Evolutionary conservation across 2,329 filamentous ascomycete species (phyloP), one percentile per base, ranked within the genome.

Genomic region (Ascochyta koolunga): DNA sequence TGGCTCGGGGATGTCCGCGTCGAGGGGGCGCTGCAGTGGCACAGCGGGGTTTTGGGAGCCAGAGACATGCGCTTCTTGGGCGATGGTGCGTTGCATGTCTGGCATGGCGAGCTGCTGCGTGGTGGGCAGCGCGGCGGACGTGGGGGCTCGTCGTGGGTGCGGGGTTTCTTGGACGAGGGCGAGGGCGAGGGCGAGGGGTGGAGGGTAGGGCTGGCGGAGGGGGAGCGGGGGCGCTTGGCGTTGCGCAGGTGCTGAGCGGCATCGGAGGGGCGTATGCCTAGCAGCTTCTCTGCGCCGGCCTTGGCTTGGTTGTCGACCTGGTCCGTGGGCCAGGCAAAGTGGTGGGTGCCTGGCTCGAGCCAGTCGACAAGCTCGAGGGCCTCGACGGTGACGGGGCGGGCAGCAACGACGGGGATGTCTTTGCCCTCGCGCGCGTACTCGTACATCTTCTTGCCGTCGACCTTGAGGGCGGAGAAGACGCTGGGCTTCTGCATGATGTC

Each of bases 361-460:
- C 91, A 99, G 70, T 97, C 91, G 7, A 96, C 70, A 54, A 98
- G 75, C 72, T 96, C 90, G 63, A 97, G 75, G 32, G 92, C 84
- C 40, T 83, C 76, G 0, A 96, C 90, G 46, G 91, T 86, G 33
- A 98, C 90, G 2, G 89, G 84, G 52, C 93, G 81, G 48, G 89
- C 86, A 71, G 92, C 82, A 54, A 99, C 95, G 72, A 96, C 89
- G 0, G 95, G 95, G 15, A 96, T 88, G 31, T 90, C 86, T 69
- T 89, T 91, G 15, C 95, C 95, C 72, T 93, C 91, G 42, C 95
- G 84, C 18, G 95, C 95, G 75, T 98, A 98, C 77, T 99, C 93
- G 73, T 99, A 99, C 42, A 97, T 82, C 29, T 91, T 89, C 80
- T 97, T 97, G 2, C 95, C 95, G 63, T 97, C 86, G 75, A 97